These are phyloP conservation scores for Tanacetum coccineum DNA, from an alignment of 129 eudicot species.

Conservation along the genomic window DNA sequence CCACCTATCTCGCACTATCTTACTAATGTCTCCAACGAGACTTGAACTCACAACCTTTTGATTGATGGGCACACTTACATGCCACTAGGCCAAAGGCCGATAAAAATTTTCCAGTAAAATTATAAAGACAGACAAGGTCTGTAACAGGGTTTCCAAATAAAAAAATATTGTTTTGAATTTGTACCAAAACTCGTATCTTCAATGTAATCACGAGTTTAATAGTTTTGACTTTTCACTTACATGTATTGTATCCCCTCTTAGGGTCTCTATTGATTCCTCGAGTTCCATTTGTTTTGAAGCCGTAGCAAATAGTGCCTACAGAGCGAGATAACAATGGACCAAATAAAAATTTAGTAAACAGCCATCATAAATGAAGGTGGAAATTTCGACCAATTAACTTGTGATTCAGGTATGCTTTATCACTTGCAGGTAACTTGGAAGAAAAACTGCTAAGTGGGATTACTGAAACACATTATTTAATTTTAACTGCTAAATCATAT, in stretches of 20 bases:
- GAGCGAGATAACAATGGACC: background rate
- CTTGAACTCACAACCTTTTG: too few species aligned
- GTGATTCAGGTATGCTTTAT: background rate
- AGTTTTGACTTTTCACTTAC: constrained; percentile 38
- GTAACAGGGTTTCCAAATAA: background rate
- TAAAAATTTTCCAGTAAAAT: background rate
- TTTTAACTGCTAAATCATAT: too few species aligned
- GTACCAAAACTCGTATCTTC: background rate
- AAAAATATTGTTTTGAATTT: background rate
- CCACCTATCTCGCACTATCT: too few species aligned
- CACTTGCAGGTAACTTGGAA: too few species aligned
- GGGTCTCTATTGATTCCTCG: constrained; percentile 73
- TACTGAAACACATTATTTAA: too few species aligned
- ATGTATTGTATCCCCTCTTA: constrained; percentile 51
- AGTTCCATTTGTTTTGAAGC: constrained; percentile 96
- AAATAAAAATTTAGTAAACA: background rate
- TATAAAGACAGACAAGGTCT: background rate
- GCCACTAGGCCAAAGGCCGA: too few species aligned
- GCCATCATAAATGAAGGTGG: background rate
- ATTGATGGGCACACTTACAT: too few species aligned
- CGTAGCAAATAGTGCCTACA: constrained; percentile 80
- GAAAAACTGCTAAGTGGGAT: too few species aligned
- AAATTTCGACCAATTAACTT: background rate
- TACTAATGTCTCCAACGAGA: too few species aligned
- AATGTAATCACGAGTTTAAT: background rate